Evolutionary conservation across 2,329 filamentous ascomycete genomes (phyloP).

Genomic region (Pestalotiopsis sp.): DNA sequence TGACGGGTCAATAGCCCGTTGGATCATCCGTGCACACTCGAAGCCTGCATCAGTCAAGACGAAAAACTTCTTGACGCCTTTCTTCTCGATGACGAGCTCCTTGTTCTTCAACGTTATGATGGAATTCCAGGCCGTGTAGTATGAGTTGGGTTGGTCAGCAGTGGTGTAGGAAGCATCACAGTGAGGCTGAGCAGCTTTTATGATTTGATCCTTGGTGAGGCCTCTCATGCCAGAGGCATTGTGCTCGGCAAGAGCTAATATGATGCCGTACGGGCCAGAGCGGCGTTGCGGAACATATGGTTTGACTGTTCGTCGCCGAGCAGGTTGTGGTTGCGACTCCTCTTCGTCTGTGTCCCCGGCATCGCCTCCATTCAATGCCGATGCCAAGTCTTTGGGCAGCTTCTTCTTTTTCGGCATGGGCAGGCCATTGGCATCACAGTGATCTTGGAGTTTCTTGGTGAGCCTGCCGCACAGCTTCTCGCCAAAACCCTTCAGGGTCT

Average conservation of each 20-base stretch:
- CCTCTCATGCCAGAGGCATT: slow-evolving; percentile 45
- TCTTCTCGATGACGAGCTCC: slow-evolving; percentile 71
- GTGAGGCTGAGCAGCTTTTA: slow-evolving; percentile 68
- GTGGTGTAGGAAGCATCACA: slow-evolving; percentile 74
- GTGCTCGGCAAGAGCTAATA: slow-evolving; percentile 66
- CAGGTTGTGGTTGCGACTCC: slow-evolving; percentile 30
- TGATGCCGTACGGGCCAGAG: slow-evolving; percentile 73
- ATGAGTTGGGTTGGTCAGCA: slow-evolving; percentile 65
- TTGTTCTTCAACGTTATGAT: slow-evolving; percentile 76
- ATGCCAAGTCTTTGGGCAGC: slow-evolving; percentile 24
- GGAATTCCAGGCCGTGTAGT: slow-evolving; percentile 80
- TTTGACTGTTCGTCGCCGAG: slow-evolving; percentile 60
- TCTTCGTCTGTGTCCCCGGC: slow-evolving; percentile 32
- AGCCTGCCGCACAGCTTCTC: slow-evolving; percentile 70
- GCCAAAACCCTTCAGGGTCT: slow-evolving; percentile 73
- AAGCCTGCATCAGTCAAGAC: slow-evolving; percentile 75
- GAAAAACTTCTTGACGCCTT: slow-evolving; percentile 66
- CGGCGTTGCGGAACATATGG: slow-evolving; percentile 71
- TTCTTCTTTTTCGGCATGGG: slow-evolving; percentile 62
- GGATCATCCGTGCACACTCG: slow-evolving; percentile 69
- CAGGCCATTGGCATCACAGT: slow-evolving; percentile 67
- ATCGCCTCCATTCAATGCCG: slow-evolving; percentile 30
- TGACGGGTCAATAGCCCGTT: slow-evolving; percentile 39
- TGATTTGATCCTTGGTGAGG: slow-evolving; percentile 67
- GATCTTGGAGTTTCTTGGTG: slow-evolving; percentile 56